A percentile compares a stretch with the other conserved stretches of the same genome.
Evolutionary conservation across 257 asterid species (phyloP).

Genomic region (Catharanthus roseus): DNA sequence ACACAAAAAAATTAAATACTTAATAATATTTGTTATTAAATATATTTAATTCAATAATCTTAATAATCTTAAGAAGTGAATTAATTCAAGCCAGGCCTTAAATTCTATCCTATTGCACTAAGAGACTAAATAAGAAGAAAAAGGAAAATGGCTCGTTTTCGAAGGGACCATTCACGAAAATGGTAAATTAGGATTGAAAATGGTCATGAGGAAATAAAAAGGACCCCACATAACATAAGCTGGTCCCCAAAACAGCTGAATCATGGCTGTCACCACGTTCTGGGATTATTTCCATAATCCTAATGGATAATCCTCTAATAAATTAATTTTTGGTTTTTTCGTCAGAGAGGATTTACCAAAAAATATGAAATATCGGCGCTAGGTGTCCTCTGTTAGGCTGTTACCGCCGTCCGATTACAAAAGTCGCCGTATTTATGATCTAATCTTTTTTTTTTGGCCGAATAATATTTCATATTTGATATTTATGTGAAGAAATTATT

Average conservation of each 20-base stretch:
- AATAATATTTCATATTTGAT: too few species aligned
- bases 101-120: not conserved
- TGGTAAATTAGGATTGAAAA: not conserved
- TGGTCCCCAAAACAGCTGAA: constrained; percentile 5
- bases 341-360: not conserved
- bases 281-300: not conserved
- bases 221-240: not conserved
- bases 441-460: too few species aligned
- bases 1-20: too few species aligned
- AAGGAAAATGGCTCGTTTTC: not conserved
- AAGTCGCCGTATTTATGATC: too few species aligned
- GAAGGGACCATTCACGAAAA: not conserved
- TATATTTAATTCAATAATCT: too few species aligned
- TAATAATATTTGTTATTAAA: too few species aligned
- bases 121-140: not conserved
- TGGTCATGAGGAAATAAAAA: not conserved
- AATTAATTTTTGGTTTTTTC: not conserved
- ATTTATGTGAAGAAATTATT: too few species aligned
- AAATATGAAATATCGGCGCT: too few species aligned
- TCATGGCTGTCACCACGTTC: constrained; percentile 13
- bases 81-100: too few species aligned
- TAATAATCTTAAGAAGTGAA: too few species aligned
- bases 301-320: not conserved
- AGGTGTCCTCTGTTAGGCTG: not conserved
- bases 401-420: not conserved